A percentile compares a stretch with the other conserved stretches of the same genome.
These are phyloP conservation scores for Aspergillus fumigatiaffinis DNA, from an alignment of 2,329 filamentous ascomycete species.

Conservation along the genomic window DNA sequence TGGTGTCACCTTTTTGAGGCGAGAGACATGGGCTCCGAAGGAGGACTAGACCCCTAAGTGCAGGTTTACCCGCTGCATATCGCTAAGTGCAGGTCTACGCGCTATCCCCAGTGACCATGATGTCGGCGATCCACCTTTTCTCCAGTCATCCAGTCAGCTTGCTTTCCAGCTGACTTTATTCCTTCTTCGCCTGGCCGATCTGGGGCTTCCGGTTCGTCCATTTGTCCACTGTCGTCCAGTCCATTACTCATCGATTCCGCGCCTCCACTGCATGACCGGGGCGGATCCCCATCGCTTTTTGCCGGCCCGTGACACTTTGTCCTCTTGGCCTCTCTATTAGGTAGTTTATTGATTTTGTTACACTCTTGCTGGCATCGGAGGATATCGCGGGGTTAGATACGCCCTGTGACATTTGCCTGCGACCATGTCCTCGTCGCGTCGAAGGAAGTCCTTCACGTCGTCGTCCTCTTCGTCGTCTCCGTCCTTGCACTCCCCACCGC, in stretches of 20 bases:
- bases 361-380: neutral
- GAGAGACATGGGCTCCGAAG: constrained; percentile 1
- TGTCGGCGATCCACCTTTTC: neutral
- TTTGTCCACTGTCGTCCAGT: neutral
- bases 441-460: neutral
- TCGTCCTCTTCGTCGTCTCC: neutral
- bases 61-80: constrained; percentile 20
- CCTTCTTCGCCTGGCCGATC: neutral
- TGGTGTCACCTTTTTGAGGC: neutral
- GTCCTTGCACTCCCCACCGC: neutral
- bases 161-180: neutral
- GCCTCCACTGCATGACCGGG: neutral
- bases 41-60: constrained; percentile 19
- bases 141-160: constrained; percentile 12
- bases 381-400: neutral
- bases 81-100: constrained; percentile 35
- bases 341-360: neutral
- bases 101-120: constrained; percentile 8
- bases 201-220: neutral
- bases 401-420: neutral
- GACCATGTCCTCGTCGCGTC: constrained; percentile 2
- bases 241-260: constrained; percentile 3
- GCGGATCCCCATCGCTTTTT: constrained; percentile 8
- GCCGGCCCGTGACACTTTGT: constrained; percentile 1
- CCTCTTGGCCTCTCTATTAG: neutral